Conservation (phyloP, 139 green algal genomes). For the Chlorella sp. region DNA sequence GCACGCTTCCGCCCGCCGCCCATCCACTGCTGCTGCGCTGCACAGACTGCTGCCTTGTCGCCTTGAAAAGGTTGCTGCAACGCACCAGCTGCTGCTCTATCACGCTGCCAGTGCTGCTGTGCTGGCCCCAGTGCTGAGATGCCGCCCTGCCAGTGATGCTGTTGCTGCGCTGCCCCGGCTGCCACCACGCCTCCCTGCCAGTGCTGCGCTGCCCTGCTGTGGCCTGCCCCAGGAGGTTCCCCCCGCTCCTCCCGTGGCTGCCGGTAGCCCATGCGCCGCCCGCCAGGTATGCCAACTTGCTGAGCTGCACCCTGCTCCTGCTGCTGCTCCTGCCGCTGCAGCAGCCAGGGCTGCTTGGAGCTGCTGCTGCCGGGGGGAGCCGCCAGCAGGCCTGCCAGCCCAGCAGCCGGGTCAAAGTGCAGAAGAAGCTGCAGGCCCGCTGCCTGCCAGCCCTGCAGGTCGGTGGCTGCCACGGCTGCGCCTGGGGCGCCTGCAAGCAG, state of each 20-base stretch:
- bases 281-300: neutral
- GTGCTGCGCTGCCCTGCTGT: neutral
- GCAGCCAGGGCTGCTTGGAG: neutral
- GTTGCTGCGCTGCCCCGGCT: neutral
- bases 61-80: too few relatives aligned
- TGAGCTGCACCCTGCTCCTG: neutral
- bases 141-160: too few relatives aligned
- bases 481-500: neutral
- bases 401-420: slow-evolving; percentile 3
- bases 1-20: too few relatives aligned
- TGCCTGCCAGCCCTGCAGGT: neutral
- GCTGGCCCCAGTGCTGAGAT: too few relatives aligned
- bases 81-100: too few relatives aligned
- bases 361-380: neutral
- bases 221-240: neutral
- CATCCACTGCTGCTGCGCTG: too few relatives aligned
- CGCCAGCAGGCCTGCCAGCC: neutral
- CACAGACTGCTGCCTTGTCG: too few relatives aligned
- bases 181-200: neutral
- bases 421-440: neutral
- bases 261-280: neutral
- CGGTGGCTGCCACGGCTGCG: neutral
- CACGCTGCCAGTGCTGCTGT: too few relatives aligned
- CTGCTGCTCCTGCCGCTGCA: neutral
- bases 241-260: neutral